Percentiles rank a stretch among this genome's conserved stretches.
phyloP scores from a whole-genome alignment of 1,139 yeast species.

The Yamadazyma oceani region DNA sequence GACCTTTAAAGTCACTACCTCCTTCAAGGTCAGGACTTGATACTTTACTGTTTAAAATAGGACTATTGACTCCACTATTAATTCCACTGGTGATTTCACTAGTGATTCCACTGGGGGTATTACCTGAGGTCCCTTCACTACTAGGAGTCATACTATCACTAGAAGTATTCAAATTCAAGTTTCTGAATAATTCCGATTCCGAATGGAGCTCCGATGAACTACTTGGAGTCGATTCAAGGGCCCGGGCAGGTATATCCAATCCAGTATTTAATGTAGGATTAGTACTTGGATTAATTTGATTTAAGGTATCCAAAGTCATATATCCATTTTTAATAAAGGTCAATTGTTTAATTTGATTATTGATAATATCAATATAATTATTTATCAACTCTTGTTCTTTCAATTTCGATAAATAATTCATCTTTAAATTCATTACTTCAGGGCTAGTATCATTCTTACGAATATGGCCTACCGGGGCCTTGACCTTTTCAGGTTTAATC shows the following conservation, averaged over 20 bases:
- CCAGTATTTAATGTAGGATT: background rate
- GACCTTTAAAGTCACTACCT: conserved; percentile 1
- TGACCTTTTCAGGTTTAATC: conserved; percentile 1
- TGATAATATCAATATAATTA: conserved; percentile 45
- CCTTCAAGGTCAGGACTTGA: conserved; percentile 5
- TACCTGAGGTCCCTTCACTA: no score
- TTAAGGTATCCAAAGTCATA: conserved; percentile 45
- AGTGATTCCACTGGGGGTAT: background rate
- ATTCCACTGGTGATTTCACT: conserved; percentile 4
- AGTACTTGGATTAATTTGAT: conserved; percentile 13
- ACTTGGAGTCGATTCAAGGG: conserved; percentile 1
- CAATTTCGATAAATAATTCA: conserved; percentile 37
- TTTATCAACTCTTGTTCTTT: conserved; percentile 48
- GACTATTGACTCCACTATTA: conserved; percentile 3
- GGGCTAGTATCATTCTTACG: conserved; percentile 5
- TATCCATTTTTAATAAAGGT: conserved; percentile 49
- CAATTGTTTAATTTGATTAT: conserved; percentile 47
- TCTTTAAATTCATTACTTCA: conserved; percentile 27
- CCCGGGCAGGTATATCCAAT: no score
- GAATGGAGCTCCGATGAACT: background rate
- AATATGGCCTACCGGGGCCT: conserved; percentile 2
- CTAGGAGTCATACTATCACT: background rate
- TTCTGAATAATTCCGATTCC: conserved; percentile 3
- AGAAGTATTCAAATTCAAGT: background rate
- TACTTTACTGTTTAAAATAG: background rate